Evolutionary conservation across 495 filamentous ascomycete species (phyloP), one percentile per base, ranked within the genome.

Genomic region (Penicillium coffeae): DNA sequence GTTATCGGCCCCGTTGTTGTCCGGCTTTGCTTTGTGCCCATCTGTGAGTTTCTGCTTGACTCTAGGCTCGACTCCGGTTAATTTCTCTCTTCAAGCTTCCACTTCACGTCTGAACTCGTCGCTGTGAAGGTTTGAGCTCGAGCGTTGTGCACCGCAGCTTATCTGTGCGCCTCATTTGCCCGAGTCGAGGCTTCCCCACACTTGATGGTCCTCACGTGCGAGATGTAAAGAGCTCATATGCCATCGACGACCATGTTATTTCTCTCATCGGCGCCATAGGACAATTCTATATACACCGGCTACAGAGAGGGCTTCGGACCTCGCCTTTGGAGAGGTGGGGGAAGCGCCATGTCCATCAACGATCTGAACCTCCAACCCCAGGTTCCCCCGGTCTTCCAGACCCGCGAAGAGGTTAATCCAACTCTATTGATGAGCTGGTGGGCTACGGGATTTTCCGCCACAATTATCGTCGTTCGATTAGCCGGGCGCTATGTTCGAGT

Each of bases 401-500:
- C 75, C 52, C 70, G 59, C 39, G 22, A 58, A 8, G 59, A 83
- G 21, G 77, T 88, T 68, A 85, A 89, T 51, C 83, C 89, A 18
- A 90, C 88, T 0, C 76, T 98, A 34, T 74, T 96, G 44, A 89
- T 93, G 58, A 91, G 87, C 61, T 96, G 90, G 88, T 96, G 93
- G 93, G 89, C 88, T 48, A 94, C 90, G 7, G 72, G 71, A 6
- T 93, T 94, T 60, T 87, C 89, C 25, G 69, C 90, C 39, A 77
- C 79, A 32, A 87, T 96, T 51, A 95, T 98, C 50, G 48, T 89
- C 14, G 73, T 89, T 22, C 80, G 93, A 0, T 64, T 96, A 8
- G 67, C 61, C 46, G 91, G 93, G 18, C 84, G 93, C 33, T 92
- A 89, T 60, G 71, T 90, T 7, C 77, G 93, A 20, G 88, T 86